phyloP scores from a whole-genome alignment of 169 alveolate species.

The Plasmodium coatneyi region DNA sequence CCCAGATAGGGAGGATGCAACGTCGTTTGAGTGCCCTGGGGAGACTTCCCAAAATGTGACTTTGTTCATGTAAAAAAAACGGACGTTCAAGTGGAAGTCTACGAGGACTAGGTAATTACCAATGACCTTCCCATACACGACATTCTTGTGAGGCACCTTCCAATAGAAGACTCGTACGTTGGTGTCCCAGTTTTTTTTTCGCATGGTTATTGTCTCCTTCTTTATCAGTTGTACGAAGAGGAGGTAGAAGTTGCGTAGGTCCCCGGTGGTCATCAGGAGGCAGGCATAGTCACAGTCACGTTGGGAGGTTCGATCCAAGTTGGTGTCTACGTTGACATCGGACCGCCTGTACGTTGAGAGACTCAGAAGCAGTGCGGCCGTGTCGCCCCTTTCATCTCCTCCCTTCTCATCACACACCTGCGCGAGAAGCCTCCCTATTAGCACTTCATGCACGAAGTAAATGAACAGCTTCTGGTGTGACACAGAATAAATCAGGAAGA shows the following conservation, averaged over 20 bases:
- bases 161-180: background rate
- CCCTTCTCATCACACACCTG: background rate
- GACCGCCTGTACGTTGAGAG: slow-evolving; percentile 8
- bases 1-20: background rate
- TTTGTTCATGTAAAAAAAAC: slow-evolving; percentile 25
- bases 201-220: background rate
- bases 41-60: background rate
- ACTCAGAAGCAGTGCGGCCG: background rate
- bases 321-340: background rate
- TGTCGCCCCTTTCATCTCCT: background rate
- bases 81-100: slow-evolving; percentile 9
- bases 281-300: slow-evolving; percentile 18
- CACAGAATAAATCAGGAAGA: slow-evolving; percentile 28
- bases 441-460: slow-evolving; percentile 15
- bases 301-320: background rate
- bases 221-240: slow-evolving; percentile 11
- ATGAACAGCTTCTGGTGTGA: slow-evolving; percentile 47
- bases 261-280: background rate
- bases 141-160: background rate
- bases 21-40: background rate
- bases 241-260: background rate
- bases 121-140: slow-evolving; percentile 33
- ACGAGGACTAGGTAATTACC: slow-evolving; percentile 36
- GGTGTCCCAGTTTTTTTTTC: background rate
- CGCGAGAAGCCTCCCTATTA: background rate